A percentile compares a stretch with the other conserved stretches of the same genome.
Conservation (phyloP, 306 rosid genomes). For the Cyclanthera cordifolia region DNA sequence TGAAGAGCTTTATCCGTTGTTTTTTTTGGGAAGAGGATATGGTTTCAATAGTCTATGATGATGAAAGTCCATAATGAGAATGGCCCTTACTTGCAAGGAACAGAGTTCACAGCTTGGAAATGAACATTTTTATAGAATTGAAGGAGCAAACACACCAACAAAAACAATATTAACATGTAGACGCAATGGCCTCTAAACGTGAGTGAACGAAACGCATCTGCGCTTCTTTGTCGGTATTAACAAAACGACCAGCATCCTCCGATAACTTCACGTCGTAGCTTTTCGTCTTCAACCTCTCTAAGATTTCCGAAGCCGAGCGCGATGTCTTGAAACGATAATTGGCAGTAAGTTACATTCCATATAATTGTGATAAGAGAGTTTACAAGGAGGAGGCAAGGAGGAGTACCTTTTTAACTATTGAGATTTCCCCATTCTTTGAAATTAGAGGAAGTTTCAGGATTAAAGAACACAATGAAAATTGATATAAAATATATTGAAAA, state of each 20-base stretch:
- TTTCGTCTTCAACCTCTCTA: slow-evolving; percentile 41
- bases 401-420: slow-evolving; percentile 51
- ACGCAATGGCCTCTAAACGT: slow-evolving; percentile 70
- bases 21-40: not conserved
- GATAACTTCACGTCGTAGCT: slow-evolving; percentile 45
- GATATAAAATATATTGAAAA: not conserved
- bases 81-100: slow-evolving; percentile 8
- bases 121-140: slow-evolving; percentile 3
- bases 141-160: not conserved
- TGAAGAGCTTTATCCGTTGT: not conserved
- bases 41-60: not conserved
- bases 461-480: not conserved
- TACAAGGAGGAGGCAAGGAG: slow-evolving; percentile 1
- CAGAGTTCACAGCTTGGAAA: slow-evolving; percentile 8
- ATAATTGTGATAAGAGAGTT: too few relatives aligned
- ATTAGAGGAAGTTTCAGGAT: slow-evolving; percentile 46
- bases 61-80: not conserved
- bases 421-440: slow-evolving; percentile 52
- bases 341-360: not conserved
- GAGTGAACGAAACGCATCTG: slow-evolving; percentile 55
- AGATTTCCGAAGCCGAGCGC: slow-evolving; percentile 35
- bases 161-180: slow-evolving; percentile 18
- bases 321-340: slow-evolving; percentile 41
- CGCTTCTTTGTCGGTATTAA: slow-evolving; percentile 60
- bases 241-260: slow-evolving; percentile 73